Evolutionary conservation across 768 basidiomycete species (phyloP), one percentile per base, ranked within the genome.

Genomic region (Trametes sanguinea): DNA sequence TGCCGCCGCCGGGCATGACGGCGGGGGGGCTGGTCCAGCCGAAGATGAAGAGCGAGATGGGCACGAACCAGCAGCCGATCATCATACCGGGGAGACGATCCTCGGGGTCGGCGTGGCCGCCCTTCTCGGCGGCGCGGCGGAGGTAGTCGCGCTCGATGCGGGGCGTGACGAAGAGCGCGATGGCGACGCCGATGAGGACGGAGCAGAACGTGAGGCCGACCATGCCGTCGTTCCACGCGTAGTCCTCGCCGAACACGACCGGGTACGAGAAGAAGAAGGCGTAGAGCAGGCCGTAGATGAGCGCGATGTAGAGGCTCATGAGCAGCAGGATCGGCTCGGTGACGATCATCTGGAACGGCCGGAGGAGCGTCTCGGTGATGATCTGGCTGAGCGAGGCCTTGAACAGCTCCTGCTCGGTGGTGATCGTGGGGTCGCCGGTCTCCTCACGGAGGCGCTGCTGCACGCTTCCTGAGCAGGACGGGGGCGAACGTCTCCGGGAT

Each of bases 401-500:
- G 67, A 75, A 72, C 46, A 75, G 64, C 65, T 81, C 80, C 56
- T 79, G 78, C 65, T 80, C 79, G 7, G 78, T 76, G 47, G 74
- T 73, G 58, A 74, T 76, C 60, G 75, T 74, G 11, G 65, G 64
- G 42, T 75, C 70, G 29, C 73, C 74, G 10, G 72, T 73, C 63
- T 78, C 69, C 57, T 72, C 68, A 50, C 78, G 77, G 11, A 82
- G 65, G n/a, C 65, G 70, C 16, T 65, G 65, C 10, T n/a, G 80
- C 81, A 29, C 78, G 74, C 37, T 70, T 64, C 17, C 73, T 73
- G 13, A 83, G 73, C 8, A 83, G 69, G 3, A 73, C 66, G 0
- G 82, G 81, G 0, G 78, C 78, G 66, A 76, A 83, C 1, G 82
- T 83, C 70, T 83, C 82, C 3, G 81, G 81, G 0, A 81, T 70